Percentiles rank a stretch among this genome's conserved stretches.
Conservation (phyloP, 225 moss, liverwort and hornwort species). For the Marchantia polymorpha region DNA sequence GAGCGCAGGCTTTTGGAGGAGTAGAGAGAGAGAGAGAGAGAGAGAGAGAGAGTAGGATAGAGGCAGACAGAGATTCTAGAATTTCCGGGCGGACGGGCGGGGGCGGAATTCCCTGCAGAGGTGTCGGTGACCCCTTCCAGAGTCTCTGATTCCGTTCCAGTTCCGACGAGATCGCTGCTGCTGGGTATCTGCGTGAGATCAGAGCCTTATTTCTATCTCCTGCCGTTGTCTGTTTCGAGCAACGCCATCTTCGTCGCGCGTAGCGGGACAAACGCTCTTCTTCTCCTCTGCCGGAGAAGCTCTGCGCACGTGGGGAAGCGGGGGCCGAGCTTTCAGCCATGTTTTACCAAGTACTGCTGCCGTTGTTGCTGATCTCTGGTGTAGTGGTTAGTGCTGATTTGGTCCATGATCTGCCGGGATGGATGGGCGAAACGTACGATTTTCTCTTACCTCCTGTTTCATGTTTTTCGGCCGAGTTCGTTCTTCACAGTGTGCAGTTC, state of each 20-base stretch:
- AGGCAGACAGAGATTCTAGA: no score
- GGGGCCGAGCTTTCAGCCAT: slow-evolving; percentile 4
- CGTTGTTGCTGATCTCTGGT: slow-evolving; percentile 17
- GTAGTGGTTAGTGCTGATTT: slow-evolving; percentile 11
- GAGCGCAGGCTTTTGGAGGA: no score
- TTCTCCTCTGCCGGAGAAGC: not conserved
- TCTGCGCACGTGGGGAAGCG: not conserved
- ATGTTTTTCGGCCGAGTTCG: not conserved
- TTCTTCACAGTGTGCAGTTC: not conserved
- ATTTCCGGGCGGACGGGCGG: no score
- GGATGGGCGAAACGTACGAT: slow-evolving; percentile 43
- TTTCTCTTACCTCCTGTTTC: not conserved
- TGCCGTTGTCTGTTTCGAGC: not conserved
- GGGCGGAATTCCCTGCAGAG: no score
- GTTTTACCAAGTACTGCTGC: slow-evolving; percentile 15
- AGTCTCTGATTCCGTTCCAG: not conserved
- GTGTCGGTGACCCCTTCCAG: not conserved
- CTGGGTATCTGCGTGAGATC: not conserved
- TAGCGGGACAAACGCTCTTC: not conserved
- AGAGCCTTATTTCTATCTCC: not conserved
- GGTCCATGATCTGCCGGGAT: slow-evolving; percentile 27
- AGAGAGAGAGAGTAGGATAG: no score
- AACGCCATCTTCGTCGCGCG: not conserved
- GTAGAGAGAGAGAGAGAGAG: no score
- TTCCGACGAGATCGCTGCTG: not conserved